These are phyloP conservation scores for Lepidium africanum DNA, from an alignment of 345 rosid genomes.

Conservation along the genomic window DNA sequence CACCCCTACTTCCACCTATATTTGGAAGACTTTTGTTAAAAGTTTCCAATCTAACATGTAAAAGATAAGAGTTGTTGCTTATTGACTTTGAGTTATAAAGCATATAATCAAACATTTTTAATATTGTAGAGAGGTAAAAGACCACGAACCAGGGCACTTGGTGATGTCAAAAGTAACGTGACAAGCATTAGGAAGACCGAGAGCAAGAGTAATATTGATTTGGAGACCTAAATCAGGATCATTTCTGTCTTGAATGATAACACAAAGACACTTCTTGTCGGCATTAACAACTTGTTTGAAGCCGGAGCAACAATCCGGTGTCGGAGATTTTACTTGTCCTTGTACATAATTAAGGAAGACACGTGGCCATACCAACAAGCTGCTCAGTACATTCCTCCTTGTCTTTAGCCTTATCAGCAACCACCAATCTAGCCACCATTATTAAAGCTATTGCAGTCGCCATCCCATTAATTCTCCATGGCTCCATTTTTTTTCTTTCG, in stretches of 20 bases:
- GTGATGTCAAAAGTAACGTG: conserved; percentile 55
- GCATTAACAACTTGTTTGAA: conserved; percentile 45
- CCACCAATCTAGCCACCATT: background rate
- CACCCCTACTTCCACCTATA: too few species aligned
- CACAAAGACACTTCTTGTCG: conserved; percentile 63
- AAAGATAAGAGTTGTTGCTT: too few species aligned
- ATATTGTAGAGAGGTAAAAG: background rate
- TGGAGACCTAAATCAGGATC: conserved; percentile 70
- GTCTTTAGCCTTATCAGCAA: conserved; percentile 37
- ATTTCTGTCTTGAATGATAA: conserved; percentile 54
- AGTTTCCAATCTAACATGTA: too few species aligned
- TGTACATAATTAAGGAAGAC: conserved; percentile 74
- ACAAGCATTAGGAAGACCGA: conserved; percentile 56
- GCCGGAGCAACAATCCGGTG: conserved; percentile 74
- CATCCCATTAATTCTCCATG: conserved; percentile 3
- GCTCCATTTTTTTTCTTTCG: background rate
- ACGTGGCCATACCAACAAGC: conserved; percentile 52
- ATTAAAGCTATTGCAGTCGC: background rate
- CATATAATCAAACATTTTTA: too few species aligned
- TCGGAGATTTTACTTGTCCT: conserved; percentile 65
- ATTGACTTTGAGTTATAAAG: too few species aligned
- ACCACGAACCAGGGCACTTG: conserved; percentile 53
- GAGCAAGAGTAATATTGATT: conserved; percentile 61
- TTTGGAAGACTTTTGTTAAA: too few species aligned
- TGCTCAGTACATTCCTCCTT: conserved; percentile 54